Conservation (phyloP, 2,329 filamentous ascomycete species). For the Tolypocladium ophioglossoides region DNA sequence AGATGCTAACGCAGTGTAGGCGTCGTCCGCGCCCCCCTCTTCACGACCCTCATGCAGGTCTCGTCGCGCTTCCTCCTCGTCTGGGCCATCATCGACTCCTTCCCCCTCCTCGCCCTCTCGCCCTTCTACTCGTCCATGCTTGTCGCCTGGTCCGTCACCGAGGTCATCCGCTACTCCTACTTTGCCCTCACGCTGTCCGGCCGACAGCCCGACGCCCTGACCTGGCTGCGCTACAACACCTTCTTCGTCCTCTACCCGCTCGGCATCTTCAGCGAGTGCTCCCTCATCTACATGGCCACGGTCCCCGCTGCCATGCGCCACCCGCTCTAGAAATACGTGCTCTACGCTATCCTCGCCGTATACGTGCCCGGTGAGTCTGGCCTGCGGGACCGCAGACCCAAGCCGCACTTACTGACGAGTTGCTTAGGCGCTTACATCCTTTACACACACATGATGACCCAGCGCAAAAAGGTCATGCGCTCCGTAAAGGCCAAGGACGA, state of each 20-base stretch:
- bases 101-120: slow-evolving; percentile 53
- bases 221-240: slow-evolving; percentile 82
- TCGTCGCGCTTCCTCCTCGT: slow-evolving; percentile 78
- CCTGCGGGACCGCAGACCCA: neutral
- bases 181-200: slow-evolving; percentile 66
- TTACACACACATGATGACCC: slow-evolving; percentile 90
- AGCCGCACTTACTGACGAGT: slow-evolving; percentile 1
- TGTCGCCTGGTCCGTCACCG: slow-evolving; percentile 78
- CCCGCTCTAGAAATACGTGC: slow-evolving; percentile 42
- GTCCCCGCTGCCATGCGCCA: slow-evolving; percentile 40
- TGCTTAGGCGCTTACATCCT: slow-evolving; percentile 61
- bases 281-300: slow-evolving; percentile 63
- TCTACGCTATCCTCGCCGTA: slow-evolving; percentile 56
- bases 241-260: slow-evolving; percentile 91
- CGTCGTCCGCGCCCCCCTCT: slow-evolving; percentile 72
- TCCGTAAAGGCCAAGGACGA: slow-evolving; percentile 40
- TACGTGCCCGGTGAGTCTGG: slow-evolving; percentile 66
- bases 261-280: slow-evolving; percentile 81
- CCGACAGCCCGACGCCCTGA: slow-evolving; percentile 52
- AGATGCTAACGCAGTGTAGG: slow-evolving; percentile 33
- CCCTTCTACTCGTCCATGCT: slow-evolving; percentile 68
- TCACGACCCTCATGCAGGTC: slow-evolving; percentile 87
- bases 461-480: slow-evolving; percentile 70
- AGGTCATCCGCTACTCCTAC: slow-evolving; percentile 88
- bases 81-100: slow-evolving; percentile 70